phyloP scores from a whole-genome alignment of 208 protist genomes.

The Phytomonas francai region DNA sequence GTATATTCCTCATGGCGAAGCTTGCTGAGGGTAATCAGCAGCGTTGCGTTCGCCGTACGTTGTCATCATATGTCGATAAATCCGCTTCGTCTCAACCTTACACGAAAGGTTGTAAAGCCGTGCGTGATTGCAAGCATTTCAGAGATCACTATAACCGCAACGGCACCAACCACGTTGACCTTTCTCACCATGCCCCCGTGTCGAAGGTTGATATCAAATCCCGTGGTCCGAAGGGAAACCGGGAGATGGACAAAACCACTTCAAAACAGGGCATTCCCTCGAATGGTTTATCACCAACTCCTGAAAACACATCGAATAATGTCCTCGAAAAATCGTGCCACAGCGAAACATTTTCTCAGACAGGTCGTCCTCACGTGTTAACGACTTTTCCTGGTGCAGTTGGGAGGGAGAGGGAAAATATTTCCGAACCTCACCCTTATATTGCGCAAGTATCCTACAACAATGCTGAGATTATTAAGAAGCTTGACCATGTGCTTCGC shows the following conservation, averaged over 20 bases:
- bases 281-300: not conserved
- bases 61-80: not conserved
- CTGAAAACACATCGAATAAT: not conserved
- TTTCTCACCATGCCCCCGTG: not conserved
- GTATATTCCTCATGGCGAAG: slow-evolving; percentile 45
- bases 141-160: not conserved
- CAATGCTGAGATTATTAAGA: not conserved
- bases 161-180: not conserved
- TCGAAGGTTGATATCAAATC: not conserved
- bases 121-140: not conserved
- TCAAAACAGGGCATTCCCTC: not conserved
- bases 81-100: not conserved
- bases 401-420: not conserved
- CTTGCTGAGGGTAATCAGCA: slow-evolving; percentile 31
- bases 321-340: not conserved
- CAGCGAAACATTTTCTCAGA: not conserved
- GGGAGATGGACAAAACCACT: not conserved
- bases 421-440: not conserved
- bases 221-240: not conserved
- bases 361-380: not conserved
- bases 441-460: not conserved
- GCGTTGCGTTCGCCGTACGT: not conserved
- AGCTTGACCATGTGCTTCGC: not conserved
- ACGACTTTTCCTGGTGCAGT: not conserved
- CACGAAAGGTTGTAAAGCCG: not conserved